phyloP scores from a whole-genome alignment of 2,329 filamentous ascomycete species.

The Fusarium ambrosium region DNA sequence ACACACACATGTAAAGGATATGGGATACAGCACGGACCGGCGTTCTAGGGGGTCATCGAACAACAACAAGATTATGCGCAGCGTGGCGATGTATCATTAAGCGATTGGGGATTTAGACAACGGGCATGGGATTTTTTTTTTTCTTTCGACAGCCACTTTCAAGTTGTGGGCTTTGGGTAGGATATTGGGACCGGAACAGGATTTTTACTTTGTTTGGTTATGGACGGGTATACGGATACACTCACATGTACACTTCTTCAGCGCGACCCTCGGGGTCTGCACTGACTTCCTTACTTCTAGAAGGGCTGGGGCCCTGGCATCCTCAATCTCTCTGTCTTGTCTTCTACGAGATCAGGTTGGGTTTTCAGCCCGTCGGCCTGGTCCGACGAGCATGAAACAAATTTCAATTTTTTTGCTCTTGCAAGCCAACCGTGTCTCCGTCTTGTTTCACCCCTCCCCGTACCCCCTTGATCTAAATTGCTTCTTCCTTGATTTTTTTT shows the following conservation, averaged over 20 bases:
- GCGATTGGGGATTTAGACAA: conserved; percentile 19
- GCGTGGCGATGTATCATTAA: conserved; percentile 38
- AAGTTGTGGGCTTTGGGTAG: conserved; percentile 19
- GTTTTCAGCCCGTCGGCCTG: conserved; percentile 21
- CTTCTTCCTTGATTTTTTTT: conserved; percentile 25
- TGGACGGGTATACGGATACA: not conserved
- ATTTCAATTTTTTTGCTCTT: conserved; percentile 24
- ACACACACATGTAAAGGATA: conserved; percentile 28
- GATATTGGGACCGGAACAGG: conserved; percentile 19
- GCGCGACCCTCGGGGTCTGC: conserved; percentile 22
- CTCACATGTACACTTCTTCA: conserved; percentile 27
- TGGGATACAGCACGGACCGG: conserved; percentile 36
- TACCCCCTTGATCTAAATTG: conserved; percentile 4
- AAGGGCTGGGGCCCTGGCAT: conserved; percentile 21
- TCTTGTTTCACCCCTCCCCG: conserved; percentile 15
- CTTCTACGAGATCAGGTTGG: conserved; percentile 28
- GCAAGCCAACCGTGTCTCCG: not conserved
- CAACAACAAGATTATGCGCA: conserved; percentile 24
- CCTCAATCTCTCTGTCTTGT: conserved; percentile 31
- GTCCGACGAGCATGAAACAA: conserved; percentile 27
- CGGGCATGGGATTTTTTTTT: conserved; percentile 15
- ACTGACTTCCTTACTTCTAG: conserved; percentile 15
- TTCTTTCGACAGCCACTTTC: conserved; percentile 15
- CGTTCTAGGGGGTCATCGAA: conserved; percentile 34
- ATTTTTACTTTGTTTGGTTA: conserved; percentile 9